These are phyloP conservation scores for Thalassiosira livingstoniorum DNA, from an alignment of 352 stramenopile genomes.

Conservation along the genomic window DNA sequence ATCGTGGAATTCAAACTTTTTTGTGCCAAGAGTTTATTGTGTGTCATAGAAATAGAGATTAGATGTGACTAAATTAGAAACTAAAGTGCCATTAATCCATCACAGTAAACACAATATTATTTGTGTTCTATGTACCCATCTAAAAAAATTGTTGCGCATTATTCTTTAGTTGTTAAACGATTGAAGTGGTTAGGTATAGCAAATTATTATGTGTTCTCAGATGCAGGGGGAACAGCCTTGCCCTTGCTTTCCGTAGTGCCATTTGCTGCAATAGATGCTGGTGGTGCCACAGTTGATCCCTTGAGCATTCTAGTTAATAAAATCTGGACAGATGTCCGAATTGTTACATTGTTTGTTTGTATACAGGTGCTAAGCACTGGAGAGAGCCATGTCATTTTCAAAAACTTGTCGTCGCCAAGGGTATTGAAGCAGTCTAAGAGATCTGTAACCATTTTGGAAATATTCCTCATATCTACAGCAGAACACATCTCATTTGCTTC, in stretches of 20 bases:
- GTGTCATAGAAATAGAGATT: too few species aligned
- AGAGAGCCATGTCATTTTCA: slow-evolving; percentile 63
- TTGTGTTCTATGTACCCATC: too few species aligned
- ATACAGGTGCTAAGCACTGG: slow-evolving; percentile 67
- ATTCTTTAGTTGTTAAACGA: neutral
- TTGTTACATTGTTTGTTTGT: slow-evolving; percentile 64
- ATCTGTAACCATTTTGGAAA: slow-evolving; percentile 65
- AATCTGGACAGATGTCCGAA: slow-evolving; percentile 68
- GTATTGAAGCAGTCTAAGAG: slow-evolving; percentile 66
- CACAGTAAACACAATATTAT: neutral
- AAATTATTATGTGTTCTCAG: slow-evolving; percentile 9
- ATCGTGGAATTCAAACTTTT: too few species aligned
- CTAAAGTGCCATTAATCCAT: neutral
- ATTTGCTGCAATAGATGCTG: neutral
- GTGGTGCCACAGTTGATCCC: neutral
- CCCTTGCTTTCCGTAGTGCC: neutral
- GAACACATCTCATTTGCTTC: slow-evolving; percentile 64
- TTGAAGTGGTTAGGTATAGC: neutral
- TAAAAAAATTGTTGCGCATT: neutral
- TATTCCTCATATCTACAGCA: slow-evolving; percentile 59
- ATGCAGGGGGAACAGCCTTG: neutral
- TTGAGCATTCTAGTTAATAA: slow-evolving; percentile 60
- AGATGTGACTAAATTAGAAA: neutral
- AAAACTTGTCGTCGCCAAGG: slow-evolving; percentile 61
- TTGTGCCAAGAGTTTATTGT: too few species aligned